Percentiles rank a stretch among this genome's conserved stretches.
phyloP scores from a whole-genome alignment of 1,284 basidiomycete species.

The Cerioporus squamosus region DNA sequence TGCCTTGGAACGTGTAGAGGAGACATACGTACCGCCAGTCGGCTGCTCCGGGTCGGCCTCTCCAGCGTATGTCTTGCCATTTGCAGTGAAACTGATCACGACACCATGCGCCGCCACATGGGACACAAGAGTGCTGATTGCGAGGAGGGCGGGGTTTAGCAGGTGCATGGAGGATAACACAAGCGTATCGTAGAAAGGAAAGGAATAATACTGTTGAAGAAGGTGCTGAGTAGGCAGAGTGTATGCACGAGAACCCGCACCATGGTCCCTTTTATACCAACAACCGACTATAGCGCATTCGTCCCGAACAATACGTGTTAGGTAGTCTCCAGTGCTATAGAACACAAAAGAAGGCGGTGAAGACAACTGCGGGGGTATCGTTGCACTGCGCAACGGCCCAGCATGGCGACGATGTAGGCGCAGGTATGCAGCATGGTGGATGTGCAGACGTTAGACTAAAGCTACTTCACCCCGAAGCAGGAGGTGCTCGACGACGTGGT shows the following conservation, averaged over 20 bases:
- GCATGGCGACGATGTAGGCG: background rate
- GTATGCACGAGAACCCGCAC: background rate
- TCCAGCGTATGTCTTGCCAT: background rate
- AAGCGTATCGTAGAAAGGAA: too few species aligned
- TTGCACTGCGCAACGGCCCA: too few species aligned
- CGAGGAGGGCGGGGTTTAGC: background rate
- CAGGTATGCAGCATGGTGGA: background rate
- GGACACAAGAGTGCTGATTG: background rate
- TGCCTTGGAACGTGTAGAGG: too few species aligned
- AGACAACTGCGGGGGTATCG: too few species aligned
- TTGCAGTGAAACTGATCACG: background rate
- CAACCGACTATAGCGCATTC: too few species aligned
- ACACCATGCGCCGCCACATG: background rate
- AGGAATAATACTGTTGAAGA: background rate
- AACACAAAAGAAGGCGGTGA: too few species aligned
- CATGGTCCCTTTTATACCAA: too few species aligned
- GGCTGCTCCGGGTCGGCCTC: background rate
- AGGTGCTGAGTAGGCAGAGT: background rate
- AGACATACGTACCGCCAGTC: too few species aligned
- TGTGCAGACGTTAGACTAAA: slow-evolving; percentile 51
- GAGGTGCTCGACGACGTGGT: slow-evolving; percentile 70
- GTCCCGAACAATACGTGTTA: too few species aligned
- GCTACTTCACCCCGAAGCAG: slow-evolving; percentile 72
- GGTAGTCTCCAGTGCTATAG: too few species aligned
- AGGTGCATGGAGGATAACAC: background rate